Base-by-base conservation (phyloP, 805 yeast genomes). In the Sugiyamaella marilandica region DNA sequence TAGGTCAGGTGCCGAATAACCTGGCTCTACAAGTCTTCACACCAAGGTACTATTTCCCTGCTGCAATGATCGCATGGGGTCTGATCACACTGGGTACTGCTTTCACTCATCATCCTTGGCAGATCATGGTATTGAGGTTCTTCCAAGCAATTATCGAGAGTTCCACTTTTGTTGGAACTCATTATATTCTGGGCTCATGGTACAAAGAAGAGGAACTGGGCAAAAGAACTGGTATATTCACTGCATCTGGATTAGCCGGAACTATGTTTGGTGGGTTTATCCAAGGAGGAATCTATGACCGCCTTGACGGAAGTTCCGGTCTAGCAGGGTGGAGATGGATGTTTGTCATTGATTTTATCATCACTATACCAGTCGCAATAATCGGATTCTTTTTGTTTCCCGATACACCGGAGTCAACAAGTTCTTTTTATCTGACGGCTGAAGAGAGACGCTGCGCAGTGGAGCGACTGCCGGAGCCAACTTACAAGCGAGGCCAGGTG, bases 271-370 rank as follows among this genome's bases (percentile, higher is more conserved):
- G 78, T 0, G 78, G 79, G 32, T 72, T 73, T 49, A 67, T 79
- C 32, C 79, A 79, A 49, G 74, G 79, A 5, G 74, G 77, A 14
- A 67, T 77, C 24, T 71, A 69, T 36, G 60, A 68, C 35, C 50
- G 60, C 21, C 60, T 78, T 61, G 61, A 66, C 50, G 77, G 78
- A 41, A 66, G 54, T 10, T 66, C 64, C 51, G 79, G 79, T 8
- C 60, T 74, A 32, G 71, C 74, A 5, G 77, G 82, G 18, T 83
- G 87, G 87, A 75, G 81, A 65, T 83, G 87, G 87, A 76, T 81
- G 67, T 81, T 80, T 60, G 74, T 83, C 47, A 75, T 83, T 33
- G 39, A 35, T 24, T 14, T 49, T 13, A 36, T 51, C 19, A 51
- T 51, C 31, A 48, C 58, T 9, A 48, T 55, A 5, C 56, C 57